Percentiles rank a stretch among this genome's conserved stretches.
phyloP scores from a whole-genome alignment of 768 basidiomycete genomes.

The Xerocomellus amylosporus region DNA sequence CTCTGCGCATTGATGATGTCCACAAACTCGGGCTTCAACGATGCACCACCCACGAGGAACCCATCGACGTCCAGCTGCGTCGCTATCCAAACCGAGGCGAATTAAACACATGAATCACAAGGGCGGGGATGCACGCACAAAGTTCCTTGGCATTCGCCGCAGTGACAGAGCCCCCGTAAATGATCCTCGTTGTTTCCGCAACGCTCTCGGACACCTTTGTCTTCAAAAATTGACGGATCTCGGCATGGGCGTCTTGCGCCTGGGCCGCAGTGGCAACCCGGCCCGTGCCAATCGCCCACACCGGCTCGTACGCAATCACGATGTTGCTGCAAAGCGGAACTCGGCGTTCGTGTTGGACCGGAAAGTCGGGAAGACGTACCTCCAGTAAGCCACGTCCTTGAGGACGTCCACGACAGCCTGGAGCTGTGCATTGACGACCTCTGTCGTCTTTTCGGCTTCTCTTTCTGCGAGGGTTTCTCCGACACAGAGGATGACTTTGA shows the following conservation, averaged over 20 bases:
- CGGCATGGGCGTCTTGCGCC: slow-evolving; percentile 88
- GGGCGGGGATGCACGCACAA: slow-evolving; percentile 46
- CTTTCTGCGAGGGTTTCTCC: slow-evolving; percentile 92
- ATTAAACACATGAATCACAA: background rate
- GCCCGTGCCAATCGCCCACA: slow-evolving; percentile 99
- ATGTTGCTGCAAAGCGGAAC: slow-evolving; percentile 54
- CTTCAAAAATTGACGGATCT: slow-evolving; percentile 74
- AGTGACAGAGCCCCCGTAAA: slow-evolving; percentile 95
- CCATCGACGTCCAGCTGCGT: slow-evolving; percentile 85
- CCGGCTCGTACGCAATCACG: slow-evolving; percentile 95
- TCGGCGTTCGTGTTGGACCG: background rate
- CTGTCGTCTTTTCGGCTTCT: slow-evolving; percentile 70
- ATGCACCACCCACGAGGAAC: slow-evolving; percentile 97
- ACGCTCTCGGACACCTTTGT: slow-evolving; percentile 63
- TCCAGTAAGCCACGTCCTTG: slow-evolving; percentile 66
- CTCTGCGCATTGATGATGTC: slow-evolving; percentile 79
- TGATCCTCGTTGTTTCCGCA: slow-evolving; percentile 75
- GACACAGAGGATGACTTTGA: slow-evolving; percentile 92
- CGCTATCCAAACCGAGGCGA: slow-evolving; percentile 41
- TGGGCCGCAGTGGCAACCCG: slow-evolving; percentile 90
- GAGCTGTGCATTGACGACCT: slow-evolving; percentile 82
- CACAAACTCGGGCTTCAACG: slow-evolving; percentile 95
- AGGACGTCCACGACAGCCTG: slow-evolving; percentile 66
- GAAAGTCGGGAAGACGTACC: slow-evolving; percentile 43
- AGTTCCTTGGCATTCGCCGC: slow-evolving; percentile 88